Base-by-base conservation (phyloP, 805 yeast species). In the Nakazawaea pomicola region DNA sequence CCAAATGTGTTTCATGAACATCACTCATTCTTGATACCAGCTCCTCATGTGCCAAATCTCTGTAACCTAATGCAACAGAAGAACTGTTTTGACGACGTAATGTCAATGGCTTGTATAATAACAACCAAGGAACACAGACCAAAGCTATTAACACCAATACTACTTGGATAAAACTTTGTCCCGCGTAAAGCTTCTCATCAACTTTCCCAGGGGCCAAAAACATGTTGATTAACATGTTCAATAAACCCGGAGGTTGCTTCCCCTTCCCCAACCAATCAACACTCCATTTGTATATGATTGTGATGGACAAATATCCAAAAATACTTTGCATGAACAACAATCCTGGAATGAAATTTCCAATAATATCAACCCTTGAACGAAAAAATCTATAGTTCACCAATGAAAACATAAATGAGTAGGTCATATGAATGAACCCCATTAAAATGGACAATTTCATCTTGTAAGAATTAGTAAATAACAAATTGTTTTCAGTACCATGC, bases 191-290 rank as follows among this genome's bases (percentile, higher is more conserved):
- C 38, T 75, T 81, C 48, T 84, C 96, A 27, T 80, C 91, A 41
- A 93, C 76, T 7, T 68, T 74, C 9, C 99, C 99, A 9, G 99
- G 99, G 1, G 96, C 67, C 54, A 93, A 70, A 61, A 93, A 93
- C 99, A 93, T 93, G 54, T 83, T 82, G 55, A 93, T 93, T 54
- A 93, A 73, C 95, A 89, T 93, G 62, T 93, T 93, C 58, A 93
- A 72, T 56, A 93, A 70, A 36, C 96, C 90, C 23, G 99, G 99
- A 2, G 99, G 95, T 40, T 83, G 87, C 57, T 72, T 72, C 10
- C 70, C 83, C 41, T 78, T 72, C 23, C 75, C 82, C 41, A 78
- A 67, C 99, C 99, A 93, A 68, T 93, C 93, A 36, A 86, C 83
- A 17, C 80, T 67, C 99, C 99, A 93, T 64, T 93, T 93, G 72